Evolutionary conservation across 352 stramenopile genomes (phyloP).

Genomic region (Blastocystis sp.): DNA sequence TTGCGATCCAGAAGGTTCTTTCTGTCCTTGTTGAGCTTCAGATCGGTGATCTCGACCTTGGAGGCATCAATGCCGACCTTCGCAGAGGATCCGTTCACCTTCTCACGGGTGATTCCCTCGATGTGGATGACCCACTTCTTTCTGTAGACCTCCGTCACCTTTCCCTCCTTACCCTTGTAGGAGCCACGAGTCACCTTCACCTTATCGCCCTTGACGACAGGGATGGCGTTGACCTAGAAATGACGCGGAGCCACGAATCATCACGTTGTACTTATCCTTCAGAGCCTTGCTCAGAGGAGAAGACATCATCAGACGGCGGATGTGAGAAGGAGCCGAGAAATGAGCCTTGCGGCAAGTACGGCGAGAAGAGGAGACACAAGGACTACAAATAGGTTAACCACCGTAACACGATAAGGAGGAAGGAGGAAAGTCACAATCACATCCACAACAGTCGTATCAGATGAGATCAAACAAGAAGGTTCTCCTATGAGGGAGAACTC

Average conservation of each 20-base stretch:
- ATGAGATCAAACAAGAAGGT: background rate
- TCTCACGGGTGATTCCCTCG: constrained; percentile 91
- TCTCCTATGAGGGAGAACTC: no score
- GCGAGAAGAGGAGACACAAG: constrained; percentile 63
- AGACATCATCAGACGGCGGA: constrained; percentile 89
- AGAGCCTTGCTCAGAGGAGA: constrained; percentile 85
- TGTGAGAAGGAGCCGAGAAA: constrained; percentile 89
- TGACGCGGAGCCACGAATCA: background rate
- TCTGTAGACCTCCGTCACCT: constrained; percentile 89
- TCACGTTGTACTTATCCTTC: constrained; percentile 50
- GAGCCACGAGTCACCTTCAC: constrained; percentile 80
- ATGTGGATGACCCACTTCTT: constrained; percentile 99
- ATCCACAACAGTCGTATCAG: background rate
- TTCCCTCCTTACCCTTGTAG: constrained; percentile 93
- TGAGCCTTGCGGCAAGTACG: constrained; percentile 97
- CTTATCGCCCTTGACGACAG: constrained; percentile 47
- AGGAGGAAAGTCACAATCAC: no score
- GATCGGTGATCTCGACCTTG: constrained; percentile 45
- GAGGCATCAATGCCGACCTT: constrained; percentile 70
- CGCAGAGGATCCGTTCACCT: constrained; percentile 88
- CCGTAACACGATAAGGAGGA: no score
- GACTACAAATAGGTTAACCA: background rate
- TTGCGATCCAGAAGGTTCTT: constrained; percentile 39
- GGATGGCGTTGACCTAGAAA: constrained; percentile 6
- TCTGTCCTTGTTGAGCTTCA: constrained; percentile 49